Base-by-base conservation (phyloP, 257 asterid genomes). In the Solanum piurae region DNA sequence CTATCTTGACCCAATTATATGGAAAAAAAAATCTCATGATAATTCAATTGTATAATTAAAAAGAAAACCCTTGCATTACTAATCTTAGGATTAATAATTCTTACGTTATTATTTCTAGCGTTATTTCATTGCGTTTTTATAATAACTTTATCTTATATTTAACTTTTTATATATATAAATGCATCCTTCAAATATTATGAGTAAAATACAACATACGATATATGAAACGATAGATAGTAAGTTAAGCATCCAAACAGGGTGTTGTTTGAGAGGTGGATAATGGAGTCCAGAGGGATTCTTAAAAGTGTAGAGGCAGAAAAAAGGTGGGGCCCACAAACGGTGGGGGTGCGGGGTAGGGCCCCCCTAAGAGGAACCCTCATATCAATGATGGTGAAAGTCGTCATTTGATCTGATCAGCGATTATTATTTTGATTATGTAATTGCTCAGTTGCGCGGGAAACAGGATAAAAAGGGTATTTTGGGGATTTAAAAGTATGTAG, bases 211-310 rank as follows among this genome's bases (percentile, higher is more conserved):
- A 49, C 7, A 52, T 0, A 46, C 6, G 55, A 46, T 16, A 52
- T 52, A 52, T 16, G 23, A 14, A 16, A 52, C 23, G 9, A 55
- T 55, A 55, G 11, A 7, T 20, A 55, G 20, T 55, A 18, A 18
- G 64, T 18, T 52, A 7, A 55, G 10, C 64, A 20, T 62, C 69
- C 69, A 62, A 62, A 62, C 69, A 62, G 23, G 69, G 69, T 23
- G 29, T 23, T 21, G 27, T 14, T 69, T 42, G 87, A 83, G 9
- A 29, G 58, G 44, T 88, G 89, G 89, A 88, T 93, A 93, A 92
- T 94, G 97, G 95, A 89, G 49, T 96, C 93, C 98, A 95, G 96
- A 86, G 83, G 91, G 93, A 90, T 93, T 93, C 91, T 93, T 94
- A 88, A 92, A 91, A 91, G 92, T 88, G 86, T 89, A 86, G 92